Evolutionary conservation across 257 asterid species (phyloP).

Genomic region (Petunia secreta): DNA sequence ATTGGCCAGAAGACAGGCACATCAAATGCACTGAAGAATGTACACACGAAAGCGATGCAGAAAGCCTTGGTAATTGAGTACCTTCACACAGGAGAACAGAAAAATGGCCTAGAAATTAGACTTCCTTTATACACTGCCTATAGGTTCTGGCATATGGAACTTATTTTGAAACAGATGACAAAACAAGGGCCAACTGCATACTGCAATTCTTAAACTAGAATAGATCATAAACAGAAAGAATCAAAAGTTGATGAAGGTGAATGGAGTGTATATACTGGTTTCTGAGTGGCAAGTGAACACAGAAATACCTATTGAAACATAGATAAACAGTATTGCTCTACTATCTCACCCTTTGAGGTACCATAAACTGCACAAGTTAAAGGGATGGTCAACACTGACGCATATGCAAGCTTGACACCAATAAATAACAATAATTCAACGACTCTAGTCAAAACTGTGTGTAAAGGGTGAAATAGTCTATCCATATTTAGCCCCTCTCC

Average conservation of each 20-base stretch:
- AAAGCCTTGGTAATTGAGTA: slow-evolving; percentile 61
- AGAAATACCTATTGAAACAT: background rate
- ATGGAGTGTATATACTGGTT: background rate
- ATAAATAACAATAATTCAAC: slow-evolving; percentile 1
- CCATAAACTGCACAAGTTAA: background rate
- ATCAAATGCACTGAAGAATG: slow-evolving; percentile 55
- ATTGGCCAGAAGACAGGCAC: slow-evolving; percentile 79
- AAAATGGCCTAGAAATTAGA: slow-evolving; percentile 11
- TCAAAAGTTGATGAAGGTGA: background rate
- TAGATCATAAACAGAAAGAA: background rate
- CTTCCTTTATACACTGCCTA: background rate
- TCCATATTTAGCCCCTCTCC: background rate
- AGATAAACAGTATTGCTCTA: background rate
- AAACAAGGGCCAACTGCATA: background rate
- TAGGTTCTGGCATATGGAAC: background rate
- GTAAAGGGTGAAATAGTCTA: background rate
- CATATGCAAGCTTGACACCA: background rate
- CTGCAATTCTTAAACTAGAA: background rate
- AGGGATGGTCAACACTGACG: background rate
- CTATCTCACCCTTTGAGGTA: background rate
- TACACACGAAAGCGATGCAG: slow-evolving; percentile 56
- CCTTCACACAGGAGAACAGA: slow-evolving; percentile 37
- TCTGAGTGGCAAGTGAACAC: background rate
- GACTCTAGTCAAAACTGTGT: background rate
- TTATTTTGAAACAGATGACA: slow-evolving; percentile 1